Base-by-base conservation (phyloP, 768 basidiomycete genomes). In the Daedaleopsis nitida region DNA sequence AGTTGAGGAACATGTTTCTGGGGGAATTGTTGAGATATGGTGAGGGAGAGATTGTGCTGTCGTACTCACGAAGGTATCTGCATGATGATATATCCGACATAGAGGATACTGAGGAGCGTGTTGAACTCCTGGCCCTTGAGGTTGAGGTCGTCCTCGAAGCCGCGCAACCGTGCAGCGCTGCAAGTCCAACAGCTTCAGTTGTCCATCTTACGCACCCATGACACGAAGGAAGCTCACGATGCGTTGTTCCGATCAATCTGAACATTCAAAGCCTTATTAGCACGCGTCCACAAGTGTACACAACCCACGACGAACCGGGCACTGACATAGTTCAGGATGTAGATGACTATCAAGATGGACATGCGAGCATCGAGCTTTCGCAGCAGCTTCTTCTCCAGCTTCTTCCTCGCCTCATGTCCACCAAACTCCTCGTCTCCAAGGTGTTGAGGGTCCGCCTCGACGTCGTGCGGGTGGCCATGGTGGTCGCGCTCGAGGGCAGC, bases 61-160 rank as follows among this genome's bases (percentile, higher is more conserved):
- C 19, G 37, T 4, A 74, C 86, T 68, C 66, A 87, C 86, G 86
- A 88, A 37, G 89, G 89, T 56, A 92, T 81, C 70, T 92, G 90
- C 89, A 91, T 90, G 42, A 89, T 72, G 59, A 88, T 88, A 68
- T 91, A 91, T 16, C 88, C 88, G 35, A 87, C 77, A 64, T 88
- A 89, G 51, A 89, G 78, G 54, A 88, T 83, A 44, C 86, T 86
- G 44, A 92, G 72, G 16, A 91, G 73, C 0, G 88, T 86, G 12
- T 85, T 81, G 68, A 90, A 92, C 65, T 91, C 79, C 55, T 79
- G 74, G 42, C 83, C 86, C 63, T 81, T 73, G 17, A 92, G 76
- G 42, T 82, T 74, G 34, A 92, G 78, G 71, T 92, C 89, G 52
- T 78, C 75, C 68, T 89, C 86, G 55, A 92, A 87, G 0, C 90